These are phyloP conservation scores for Coemansia guatemalensis DNA, from an alignment of 192 early-diverging fungal species.

Conservation along the genomic window DNA sequence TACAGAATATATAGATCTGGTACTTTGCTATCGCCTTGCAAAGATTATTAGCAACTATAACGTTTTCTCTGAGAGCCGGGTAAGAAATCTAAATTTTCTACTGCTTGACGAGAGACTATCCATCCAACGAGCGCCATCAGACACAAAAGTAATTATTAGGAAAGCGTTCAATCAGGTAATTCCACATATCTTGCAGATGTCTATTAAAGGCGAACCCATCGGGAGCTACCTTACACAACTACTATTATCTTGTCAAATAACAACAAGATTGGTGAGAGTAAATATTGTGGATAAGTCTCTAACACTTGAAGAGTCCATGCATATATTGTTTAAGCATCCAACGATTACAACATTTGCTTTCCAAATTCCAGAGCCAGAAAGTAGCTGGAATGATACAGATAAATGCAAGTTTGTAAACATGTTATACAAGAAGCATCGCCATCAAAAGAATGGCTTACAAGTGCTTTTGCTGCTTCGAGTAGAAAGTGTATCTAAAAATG, in stretches of 20 bases:
- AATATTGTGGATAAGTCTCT: background rate
- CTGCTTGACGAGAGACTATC: background rate
- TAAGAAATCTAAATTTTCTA: background rate
- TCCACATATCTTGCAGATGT: background rate
- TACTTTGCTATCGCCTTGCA: background rate
- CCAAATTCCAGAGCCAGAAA: background rate
- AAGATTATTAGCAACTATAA: background rate
- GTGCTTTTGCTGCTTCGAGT: background rate
- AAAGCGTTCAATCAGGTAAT: background rate
- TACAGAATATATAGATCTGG: background rate
- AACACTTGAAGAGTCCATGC: background rate
- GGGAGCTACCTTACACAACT: background rate
- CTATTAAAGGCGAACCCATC: background rate
- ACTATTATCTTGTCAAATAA: background rate
- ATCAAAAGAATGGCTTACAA: background rate
- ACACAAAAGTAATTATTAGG: background rate
- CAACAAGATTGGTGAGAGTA: background rate
- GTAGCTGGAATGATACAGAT: background rate
- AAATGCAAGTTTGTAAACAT: background rate
- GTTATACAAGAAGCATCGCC: background rate
- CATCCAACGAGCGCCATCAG: background rate
- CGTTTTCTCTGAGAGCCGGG: background rate
- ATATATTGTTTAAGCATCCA: background rate
- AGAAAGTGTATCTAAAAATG: background rate
- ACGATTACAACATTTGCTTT: background rate